Conservation (phyloP, 2,329 filamentous ascomycete genomes). For the Xylariaceae sp. region DNA sequence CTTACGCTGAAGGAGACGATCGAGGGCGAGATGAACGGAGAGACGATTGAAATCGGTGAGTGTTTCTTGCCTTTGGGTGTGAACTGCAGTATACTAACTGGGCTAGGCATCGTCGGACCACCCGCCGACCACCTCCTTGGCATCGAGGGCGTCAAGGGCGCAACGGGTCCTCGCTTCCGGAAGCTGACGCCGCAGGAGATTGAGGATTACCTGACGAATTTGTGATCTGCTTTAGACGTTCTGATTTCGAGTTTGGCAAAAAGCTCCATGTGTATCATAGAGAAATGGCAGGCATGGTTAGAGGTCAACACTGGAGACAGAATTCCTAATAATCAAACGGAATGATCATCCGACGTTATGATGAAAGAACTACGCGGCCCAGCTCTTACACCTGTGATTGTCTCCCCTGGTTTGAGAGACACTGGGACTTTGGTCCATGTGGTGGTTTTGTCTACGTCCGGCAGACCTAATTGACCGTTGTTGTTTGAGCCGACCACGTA, state of each 20-base stretch:
- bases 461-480: constrained; percentile 59
- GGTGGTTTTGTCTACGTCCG: constrained; percentile 16
- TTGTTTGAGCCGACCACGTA: constrained; percentile 56
- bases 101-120: constrained; percentile 83
- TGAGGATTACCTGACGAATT: constrained; percentile 98
- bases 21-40: constrained; percentile 98
- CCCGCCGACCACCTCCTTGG: constrained; percentile 92
- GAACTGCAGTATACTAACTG: constrained; percentile 24
- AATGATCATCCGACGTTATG: constrained; percentile 32
- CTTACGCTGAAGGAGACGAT: constrained; percentile 98
- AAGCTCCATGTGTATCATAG: constrained; percentile 45
- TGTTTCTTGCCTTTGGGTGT: constrained; percentile 7
- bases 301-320: constrained; percentile 33
- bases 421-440: constrained; percentile 40
- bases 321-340: constrained; percentile 21
- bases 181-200: constrained; percentile 97
- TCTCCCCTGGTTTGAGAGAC: constrained; percentile 23
- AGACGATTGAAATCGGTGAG: constrained; percentile 96
- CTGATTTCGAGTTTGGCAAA: constrained; percentile 19
- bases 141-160: constrained; percentile 83
- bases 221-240: constrained; percentile 55
- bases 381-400: constrained; percentile 43
- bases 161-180: constrained; percentile 81
- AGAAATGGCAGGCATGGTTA: constrained; percentile 36
- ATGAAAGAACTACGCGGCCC: constrained; percentile 51